Conservation (phyloP, 2,329 filamentous ascomycete species). For the Podosphaera fusca region DNA sequence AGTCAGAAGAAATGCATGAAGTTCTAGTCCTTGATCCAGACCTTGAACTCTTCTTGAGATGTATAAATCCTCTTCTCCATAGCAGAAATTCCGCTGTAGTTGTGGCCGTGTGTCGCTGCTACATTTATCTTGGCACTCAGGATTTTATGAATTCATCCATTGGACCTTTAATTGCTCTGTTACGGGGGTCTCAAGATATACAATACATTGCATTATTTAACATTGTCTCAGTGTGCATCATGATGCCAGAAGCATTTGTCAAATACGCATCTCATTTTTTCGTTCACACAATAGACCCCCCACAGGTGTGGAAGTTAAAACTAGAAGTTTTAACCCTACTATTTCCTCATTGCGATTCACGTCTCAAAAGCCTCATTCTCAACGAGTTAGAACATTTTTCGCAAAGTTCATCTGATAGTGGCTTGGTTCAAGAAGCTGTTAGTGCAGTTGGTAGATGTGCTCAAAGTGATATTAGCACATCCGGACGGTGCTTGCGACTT, state of each 20-base stretch:
- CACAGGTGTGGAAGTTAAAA: conserved; percentile 74
- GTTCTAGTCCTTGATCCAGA: conserved; percentile 55
- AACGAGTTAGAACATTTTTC: conserved; percentile 90
- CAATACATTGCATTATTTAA: conserved; percentile 82
- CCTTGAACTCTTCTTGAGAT: conserved; percentile 55
- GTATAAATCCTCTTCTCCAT: conserved; percentile 64
- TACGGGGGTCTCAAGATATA: conserved; percentile 68
- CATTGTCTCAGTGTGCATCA: conserved; percentile 75
- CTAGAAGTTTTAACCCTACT: conserved; percentile 76
- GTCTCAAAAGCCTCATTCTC: conserved; percentile 66
- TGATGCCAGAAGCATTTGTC: conserved; percentile 57
- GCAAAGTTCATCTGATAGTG: conserved; percentile 40
- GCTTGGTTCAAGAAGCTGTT: conserved; percentile 70
- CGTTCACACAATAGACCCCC: conserved; percentile 54
- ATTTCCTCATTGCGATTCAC: conserved; percentile 57
- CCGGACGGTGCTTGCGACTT: conserved; percentile 58
- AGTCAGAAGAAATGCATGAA: conserved; percentile 20
- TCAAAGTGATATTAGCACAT: conserved; percentile 47
- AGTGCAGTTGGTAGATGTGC: conserved; percentile 85
- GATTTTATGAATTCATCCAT: conserved; percentile 54
- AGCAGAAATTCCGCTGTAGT: conserved; percentile 88
- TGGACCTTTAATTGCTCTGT: conserved; percentile 64
- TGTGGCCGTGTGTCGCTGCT: conserved; percentile 65
- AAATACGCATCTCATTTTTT: conserved; percentile 79
- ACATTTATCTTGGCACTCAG: conserved; percentile 59